A percentile compares a stretch with the other conserved stretches of the same genome.
Conservation (phyloP, 352 stramenopile genomes). For the Phytophthora hibernalis region DNA sequence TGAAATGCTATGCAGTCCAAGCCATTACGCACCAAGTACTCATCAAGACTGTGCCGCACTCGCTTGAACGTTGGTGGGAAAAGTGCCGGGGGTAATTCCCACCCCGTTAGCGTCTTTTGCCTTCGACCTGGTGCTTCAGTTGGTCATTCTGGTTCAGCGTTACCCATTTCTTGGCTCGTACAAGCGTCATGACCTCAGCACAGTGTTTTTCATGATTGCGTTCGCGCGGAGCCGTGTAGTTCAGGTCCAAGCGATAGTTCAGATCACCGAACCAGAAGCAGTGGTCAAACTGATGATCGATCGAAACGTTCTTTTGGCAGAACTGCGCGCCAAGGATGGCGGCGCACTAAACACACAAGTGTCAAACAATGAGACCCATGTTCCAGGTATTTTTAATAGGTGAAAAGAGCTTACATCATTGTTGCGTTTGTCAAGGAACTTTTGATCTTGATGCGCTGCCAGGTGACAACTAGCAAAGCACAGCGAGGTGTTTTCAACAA, state of each 20-base stretch:
- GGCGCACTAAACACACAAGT: constrained; percentile 51
- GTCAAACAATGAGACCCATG: background rate
- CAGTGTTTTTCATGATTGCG: constrained; percentile 76
- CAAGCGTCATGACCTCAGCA: constrained; percentile 62
- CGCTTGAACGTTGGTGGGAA: constrained; percentile 91
- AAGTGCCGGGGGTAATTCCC: constrained; percentile 63
- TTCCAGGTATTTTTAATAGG: background rate
- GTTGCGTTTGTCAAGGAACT: constrained; percentile 89
- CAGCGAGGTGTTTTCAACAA: constrained; percentile 80
- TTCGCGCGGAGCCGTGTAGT: constrained; percentile 52
- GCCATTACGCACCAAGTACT: constrained; percentile 30
- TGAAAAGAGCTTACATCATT: constrained; percentile 55
- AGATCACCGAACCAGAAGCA: constrained; percentile 90
- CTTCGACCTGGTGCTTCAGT: constrained; percentile 69
- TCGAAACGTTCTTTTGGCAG: constrained; percentile 66
- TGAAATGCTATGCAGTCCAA: background rate
- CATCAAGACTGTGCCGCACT: constrained; percentile 52
- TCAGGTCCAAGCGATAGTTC: constrained; percentile 87
- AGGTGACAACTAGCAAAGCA: constrained; percentile 91
- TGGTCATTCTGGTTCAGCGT: constrained; percentile 81
- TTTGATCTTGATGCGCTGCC: constrained; percentile 84
- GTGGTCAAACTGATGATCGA: constrained; percentile 88
- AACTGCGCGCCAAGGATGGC: constrained; percentile 79
- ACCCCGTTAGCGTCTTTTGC: constrained; percentile 66
- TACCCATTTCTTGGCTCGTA: constrained; percentile 70